Base-by-base conservation (phyloP, 768 basidiomycete species). In the Coprinellus aureogranulatus region DNA sequence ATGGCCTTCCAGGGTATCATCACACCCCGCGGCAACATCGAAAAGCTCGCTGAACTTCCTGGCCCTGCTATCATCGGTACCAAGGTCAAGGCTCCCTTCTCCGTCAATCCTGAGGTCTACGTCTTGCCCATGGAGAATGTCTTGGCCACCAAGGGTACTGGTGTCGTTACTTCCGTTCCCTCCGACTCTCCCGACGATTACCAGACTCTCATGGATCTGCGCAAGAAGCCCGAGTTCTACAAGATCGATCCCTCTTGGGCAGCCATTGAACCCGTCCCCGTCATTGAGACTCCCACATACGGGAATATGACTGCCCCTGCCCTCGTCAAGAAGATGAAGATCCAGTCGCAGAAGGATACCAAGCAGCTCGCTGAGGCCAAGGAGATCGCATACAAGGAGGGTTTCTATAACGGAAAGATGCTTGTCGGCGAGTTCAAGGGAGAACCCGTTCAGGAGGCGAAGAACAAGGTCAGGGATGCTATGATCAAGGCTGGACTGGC, bases 111-210 rank as follows among this genome's bases (percentile, higher is more conserved):
- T 0, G 88, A 96, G 72, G 91, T 98, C 26, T 94, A 94, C 66
- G 92, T 99, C 46, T 74, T 99, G 57, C 97, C 97, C n/a, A 99
- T 99, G 97, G 97, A 99, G 63, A 91, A 88, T 63, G 94, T 98
- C 53, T 81, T 96, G 47, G 84, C 94, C n/a, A 95, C 92, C 60
- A 98, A 98, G 88, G 97, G 97, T 66, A 98, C 96, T 12, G 97
- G 96, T 60, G 94, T 99, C 28, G 97, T 99, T 65, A 97, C 95
- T 4, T 98, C 93, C 40, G 95, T 97, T 5, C 95, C 97, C 0
- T 97, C 97, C 8, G 97, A 99, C 70, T 98, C 97, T 4, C 97
- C 97, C 3, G 97, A 98, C 69, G 97, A 99, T 69, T 98, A 85
- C 73, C 84, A 86, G 62, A 96, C 93, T 3, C 78, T 94, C 52